These are phyloP conservation scores for Aspergillus bridgeri DNA, from an alignment of 495 filamentous ascomycete species.

Conservation along the genomic window DNA sequence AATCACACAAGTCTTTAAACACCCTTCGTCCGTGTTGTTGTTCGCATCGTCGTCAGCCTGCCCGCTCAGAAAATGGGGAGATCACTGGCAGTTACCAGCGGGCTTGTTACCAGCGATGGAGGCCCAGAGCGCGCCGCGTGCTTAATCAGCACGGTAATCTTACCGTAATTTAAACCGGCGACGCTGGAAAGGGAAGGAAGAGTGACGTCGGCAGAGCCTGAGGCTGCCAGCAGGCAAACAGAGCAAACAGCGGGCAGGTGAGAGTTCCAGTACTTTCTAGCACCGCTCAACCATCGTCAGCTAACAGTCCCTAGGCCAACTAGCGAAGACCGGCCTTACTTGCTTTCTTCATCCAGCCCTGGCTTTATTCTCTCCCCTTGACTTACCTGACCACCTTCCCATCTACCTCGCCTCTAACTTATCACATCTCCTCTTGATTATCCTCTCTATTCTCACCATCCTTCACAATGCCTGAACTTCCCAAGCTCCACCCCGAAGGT, in stretches of 20 bases:
- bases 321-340: constrained; percentile 1
- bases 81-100: background rate
- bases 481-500: constrained; percentile 40
- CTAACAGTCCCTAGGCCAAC: constrained; percentile 14
- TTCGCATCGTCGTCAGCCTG: background rate
- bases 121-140: no score
- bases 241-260: constrained; percentile 27
- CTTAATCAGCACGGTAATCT: background rate
- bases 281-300: constrained; percentile 16
- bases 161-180: background rate
- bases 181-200: constrained; percentile 13
- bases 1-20: background rate
- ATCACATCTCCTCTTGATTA: background rate
- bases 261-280: constrained; percentile 43
- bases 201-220: constrained; percentile 11
- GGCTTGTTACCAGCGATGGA: background rate
- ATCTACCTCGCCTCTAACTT: background rate
- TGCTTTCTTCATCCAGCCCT: constrained; percentile 8
- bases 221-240: constrained; percentile 28
- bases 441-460: background rate
- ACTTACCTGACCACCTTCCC: background rate
- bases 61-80: background rate
- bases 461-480: constrained; percentile 29
- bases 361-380: constrained; percentile 11
- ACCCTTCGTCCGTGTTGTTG: background rate